Percentiles rank a stretch among this genome's conserved stretches.
These are phyloP conservation scores for Angophora floribunda DNA, from an alignment of 345 rosid genomes.

Conservation along the genomic window DNA sequence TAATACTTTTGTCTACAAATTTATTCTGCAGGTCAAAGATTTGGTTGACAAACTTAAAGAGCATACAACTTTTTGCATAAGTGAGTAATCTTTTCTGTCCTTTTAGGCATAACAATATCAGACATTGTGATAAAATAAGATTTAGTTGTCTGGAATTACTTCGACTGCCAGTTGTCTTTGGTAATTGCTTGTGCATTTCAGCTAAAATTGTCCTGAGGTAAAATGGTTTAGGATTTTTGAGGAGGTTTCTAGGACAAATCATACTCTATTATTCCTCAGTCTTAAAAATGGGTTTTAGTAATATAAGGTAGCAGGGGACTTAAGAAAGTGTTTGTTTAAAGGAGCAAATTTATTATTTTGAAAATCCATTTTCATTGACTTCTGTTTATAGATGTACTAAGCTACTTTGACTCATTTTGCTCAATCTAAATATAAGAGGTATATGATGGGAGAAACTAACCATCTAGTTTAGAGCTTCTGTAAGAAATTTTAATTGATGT, in stretches of 20 bases:
- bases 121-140: background rate
- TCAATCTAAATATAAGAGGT: background rate
- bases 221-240: background rate
- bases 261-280: background rate
- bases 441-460: background rate
- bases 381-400: background rate
- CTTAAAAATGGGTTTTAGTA: background rate
- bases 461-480: background rate
- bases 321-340: background rate
- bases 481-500: background rate
- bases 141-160: background rate
- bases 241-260: background rate
- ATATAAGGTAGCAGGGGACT: background rate
- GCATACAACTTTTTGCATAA: conserved; percentile 55
- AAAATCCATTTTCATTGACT: background rate
- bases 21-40: conserved; percentile 51
- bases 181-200: background rate
- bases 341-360: background rate
- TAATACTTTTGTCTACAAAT: background rate
- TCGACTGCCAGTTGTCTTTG: background rate
- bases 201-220: background rate
- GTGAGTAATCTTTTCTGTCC: conserved; percentile 22
- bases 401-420: background rate
- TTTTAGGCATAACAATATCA: background rate
- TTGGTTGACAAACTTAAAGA: conserved; percentile 51